Conservation (phyloP, 169 alveolate genomes). For the Cryptosporidium ryanae region DNA sequence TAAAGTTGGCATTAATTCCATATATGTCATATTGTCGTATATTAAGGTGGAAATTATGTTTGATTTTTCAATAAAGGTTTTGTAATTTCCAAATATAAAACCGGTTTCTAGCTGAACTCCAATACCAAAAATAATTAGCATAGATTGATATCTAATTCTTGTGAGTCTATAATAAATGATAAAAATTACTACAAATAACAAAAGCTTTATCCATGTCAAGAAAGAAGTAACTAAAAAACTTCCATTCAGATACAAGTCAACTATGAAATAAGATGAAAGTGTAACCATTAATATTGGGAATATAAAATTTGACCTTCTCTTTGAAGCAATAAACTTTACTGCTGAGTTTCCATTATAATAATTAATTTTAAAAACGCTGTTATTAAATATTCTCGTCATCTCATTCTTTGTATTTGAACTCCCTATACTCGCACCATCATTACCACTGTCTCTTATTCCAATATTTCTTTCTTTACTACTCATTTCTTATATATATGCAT, state of each 20-base stretch:
- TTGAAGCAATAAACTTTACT: constrained; percentile 23
- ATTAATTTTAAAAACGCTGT: constrained; percentile 8
- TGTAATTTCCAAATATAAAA: constrained; percentile 14
- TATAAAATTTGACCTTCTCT: constrained; percentile 17
- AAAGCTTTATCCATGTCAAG: constrained; percentile 6
- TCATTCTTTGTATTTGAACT: neutral
- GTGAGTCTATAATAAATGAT: constrained; percentile 16
- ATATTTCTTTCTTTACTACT: no score
- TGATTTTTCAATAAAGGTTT: constrained; percentile 39
- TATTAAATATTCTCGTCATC: neutral
- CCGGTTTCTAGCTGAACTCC: constrained; percentile 55
- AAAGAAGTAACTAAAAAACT: neutral
- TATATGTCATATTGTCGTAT: constrained; percentile 63
- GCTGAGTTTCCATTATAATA: constrained; percentile 32
- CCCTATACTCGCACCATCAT: no score
- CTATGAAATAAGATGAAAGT: neutral
- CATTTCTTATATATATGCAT: no score
- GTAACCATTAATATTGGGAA: neutral
- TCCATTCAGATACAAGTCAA: no score
- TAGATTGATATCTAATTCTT: constrained; percentile 40
- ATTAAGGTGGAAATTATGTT: constrained; percentile 42
- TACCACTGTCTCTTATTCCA: no score
- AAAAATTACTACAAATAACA: neutral
- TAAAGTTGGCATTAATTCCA: constrained; percentile 41
- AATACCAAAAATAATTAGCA: constrained; percentile 33